Percentiles rank a stretch among this genome's conserved stretches.
Evolutionary conservation across 2,329 filamentous ascomycete genomes (phyloP).

Genomic region (Trichoderma sp.): DNA sequence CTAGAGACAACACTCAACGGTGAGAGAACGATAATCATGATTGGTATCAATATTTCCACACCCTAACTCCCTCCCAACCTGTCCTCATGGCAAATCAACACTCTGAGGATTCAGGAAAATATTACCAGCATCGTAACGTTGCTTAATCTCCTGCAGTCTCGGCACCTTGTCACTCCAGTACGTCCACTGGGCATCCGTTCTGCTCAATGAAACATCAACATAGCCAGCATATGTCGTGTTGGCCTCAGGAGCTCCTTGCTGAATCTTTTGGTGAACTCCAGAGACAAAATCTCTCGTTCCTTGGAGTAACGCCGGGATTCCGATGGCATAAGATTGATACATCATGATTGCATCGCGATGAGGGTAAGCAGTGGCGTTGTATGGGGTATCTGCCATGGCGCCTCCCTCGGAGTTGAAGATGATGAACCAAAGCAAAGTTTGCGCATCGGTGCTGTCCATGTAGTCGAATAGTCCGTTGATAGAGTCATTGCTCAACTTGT

Average conservation of each 20-base stretch:
- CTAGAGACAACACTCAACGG: background rate
- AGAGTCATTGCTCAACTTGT: constrained; percentile 47
- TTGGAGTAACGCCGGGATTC: constrained; percentile 46
- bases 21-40: background rate
- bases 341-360: constrained; percentile 66
- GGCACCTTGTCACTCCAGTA: constrained; percentile 59
- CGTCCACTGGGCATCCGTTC: constrained; percentile 45
- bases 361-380: constrained; percentile 60
- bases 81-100: constrained; percentile 31
- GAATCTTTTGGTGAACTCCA: constrained; percentile 50
- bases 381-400: constrained; percentile 56
- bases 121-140: constrained; percentile 52
- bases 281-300: constrained; percentile 52
- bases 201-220: constrained; percentile 54
- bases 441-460: constrained; percentile 50
- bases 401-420: constrained; percentile 65
- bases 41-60: background rate
- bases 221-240: constrained; percentile 64
- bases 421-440: constrained; percentile 59
- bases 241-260: constrained; percentile 38
- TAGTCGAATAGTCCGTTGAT: constrained; percentile 56
- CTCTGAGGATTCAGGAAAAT: constrained; percentile 63
- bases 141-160: constrained; percentile 51
- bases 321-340: constrained; percentile 62
- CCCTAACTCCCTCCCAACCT: background rate